These are phyloP conservation scores for Berberis thunbergii DNA, from an alignment of 164 flowering plant species.

Conservation along the genomic window DNA sequence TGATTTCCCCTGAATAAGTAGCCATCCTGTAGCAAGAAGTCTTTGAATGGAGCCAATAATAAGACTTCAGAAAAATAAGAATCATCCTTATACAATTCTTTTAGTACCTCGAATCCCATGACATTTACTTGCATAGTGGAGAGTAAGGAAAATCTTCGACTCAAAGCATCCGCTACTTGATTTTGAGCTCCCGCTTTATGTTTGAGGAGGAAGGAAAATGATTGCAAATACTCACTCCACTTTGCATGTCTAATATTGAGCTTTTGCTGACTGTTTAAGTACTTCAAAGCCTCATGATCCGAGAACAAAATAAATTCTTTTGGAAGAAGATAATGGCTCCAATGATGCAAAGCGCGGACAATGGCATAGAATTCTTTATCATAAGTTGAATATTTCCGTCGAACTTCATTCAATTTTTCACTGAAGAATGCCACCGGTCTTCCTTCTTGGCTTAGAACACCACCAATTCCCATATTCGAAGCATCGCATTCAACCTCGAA, in stretches of 20 bases:
- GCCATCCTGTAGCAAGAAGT: slow-evolving; percentile 5
- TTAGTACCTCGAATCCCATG: slow-evolving; percentile 6
- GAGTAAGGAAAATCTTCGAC: neutral
- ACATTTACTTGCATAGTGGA: neutral
- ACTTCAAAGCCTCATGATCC: slow-evolving; percentile 4
- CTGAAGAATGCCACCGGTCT: neutral
- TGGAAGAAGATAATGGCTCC: too few species aligned
- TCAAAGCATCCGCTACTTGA: slow-evolving; percentile 8
- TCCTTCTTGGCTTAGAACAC: neutral
- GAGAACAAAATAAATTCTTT: too few species aligned
- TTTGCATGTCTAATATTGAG: slow-evolving; percentile 3
- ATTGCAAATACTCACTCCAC: slow-evolving; percentile 7
- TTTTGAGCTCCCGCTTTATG: slow-evolving; percentile 3
- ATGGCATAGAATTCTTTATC: slow-evolving; percentile 10
- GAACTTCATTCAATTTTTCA: slow-evolving; percentile 1
- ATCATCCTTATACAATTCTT: slow-evolving; percentile 7
- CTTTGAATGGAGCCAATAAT: neutral
- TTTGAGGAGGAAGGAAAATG: neutral
- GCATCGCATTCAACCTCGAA: slow-evolving; percentile 6
- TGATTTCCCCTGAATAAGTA: slow-evolving; percentile 3
- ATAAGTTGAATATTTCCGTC: slow-evolving; percentile 1
- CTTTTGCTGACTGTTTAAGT: slow-evolving; percentile 2
- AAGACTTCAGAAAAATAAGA: neutral
- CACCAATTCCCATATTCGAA: slow-evolving; percentile 1
- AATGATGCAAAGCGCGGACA: slow-evolving; percentile 1